Conservation (phyloP, 78 protist genomes). For the Planoprotostelium fungivorum region DNA sequence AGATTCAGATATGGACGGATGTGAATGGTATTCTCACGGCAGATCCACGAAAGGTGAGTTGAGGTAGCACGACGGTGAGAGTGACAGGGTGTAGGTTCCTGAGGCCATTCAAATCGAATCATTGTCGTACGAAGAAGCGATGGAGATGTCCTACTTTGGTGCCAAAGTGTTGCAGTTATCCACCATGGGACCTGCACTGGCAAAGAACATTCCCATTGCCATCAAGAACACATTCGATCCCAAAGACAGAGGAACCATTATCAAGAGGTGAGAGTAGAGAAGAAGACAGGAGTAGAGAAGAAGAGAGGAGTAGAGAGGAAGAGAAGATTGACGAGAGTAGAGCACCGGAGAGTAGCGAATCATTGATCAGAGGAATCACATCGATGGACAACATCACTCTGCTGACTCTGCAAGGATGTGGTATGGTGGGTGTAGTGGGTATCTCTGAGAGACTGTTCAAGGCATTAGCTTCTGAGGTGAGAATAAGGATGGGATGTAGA, state of each 20-base stretch:
- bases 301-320: not conserved
- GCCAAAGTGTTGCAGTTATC: conserved; percentile 59
- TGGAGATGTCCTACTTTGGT: conserved; percentile 50
- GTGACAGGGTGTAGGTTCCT: conserved; percentile 24
- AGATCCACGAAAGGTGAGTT: conserved; percentile 30
- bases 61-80: too few species aligned
- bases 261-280: conserved; percentile 4
- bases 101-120: conserved; percentile 35
- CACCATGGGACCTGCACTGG: conserved; percentile 57
- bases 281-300: not conserved
- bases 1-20: conserved; percentile 68
- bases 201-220: conserved; percentile 22
- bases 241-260: conserved; percentile 21
- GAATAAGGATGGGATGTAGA: too few species aligned
- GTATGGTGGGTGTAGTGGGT: not conserved
- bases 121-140: conserved; percentile 47
- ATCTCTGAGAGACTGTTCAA: not conserved
- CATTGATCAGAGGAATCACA: not conserved
- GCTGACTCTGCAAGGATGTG: not conserved
- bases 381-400: not conserved
- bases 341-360: not conserved
- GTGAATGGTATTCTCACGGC: conserved; percentile 63
- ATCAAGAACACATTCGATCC: conserved; percentile 46
- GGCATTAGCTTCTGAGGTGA: not conserved
- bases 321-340: not conserved